Conservation (phyloP, 495 filamentous ascomycete species). For the Talaromyces trachyspermus region DNA sequence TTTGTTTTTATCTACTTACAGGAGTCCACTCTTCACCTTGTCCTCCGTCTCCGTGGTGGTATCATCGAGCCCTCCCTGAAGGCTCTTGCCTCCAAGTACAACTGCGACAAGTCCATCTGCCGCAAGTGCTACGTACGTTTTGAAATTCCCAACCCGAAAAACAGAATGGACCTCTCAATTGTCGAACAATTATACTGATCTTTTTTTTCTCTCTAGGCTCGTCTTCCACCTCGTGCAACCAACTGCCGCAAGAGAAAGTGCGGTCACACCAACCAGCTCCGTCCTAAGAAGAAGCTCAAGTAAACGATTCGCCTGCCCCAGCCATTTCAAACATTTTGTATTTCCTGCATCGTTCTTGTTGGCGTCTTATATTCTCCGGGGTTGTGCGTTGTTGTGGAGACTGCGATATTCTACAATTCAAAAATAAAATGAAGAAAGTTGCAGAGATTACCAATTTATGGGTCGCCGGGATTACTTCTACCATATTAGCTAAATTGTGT, state of each 20-base stretch:
- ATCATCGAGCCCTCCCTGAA: slow-evolving; percentile 99
- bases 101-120: slow-evolving; percentile 99
- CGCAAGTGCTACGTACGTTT: slow-evolving; percentile 94
- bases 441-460: too few relatives aligned
- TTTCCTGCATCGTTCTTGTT: slow-evolving; percentile 4
- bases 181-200: not conserved
- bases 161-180: slow-evolving; percentile 3
- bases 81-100: slow-evolving; percentile 97
- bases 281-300: slow-evolving; percentile 99
- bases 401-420: slow-evolving; percentile 1
- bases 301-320: slow-evolving; percentile 50
- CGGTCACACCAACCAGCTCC: slow-evolving; percentile 98
- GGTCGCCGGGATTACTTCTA: not conserved
- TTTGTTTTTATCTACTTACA: slow-evolving; percentile 31
- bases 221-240: slow-evolving; percentile 95
- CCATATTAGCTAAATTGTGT: not conserved
- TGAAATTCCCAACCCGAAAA: not conserved
- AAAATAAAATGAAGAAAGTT: slow-evolving; percentile 2
- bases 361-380: slow-evolving; percentile 3
- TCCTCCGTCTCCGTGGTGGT: slow-evolving; percentile 98
- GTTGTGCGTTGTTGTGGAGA: not conserved
- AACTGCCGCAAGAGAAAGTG: slow-evolving; percentile 99
- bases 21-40: slow-evolving; percentile 98
- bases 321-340: too few relatives aligned
- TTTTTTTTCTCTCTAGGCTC: slow-evolving; percentile 51